Evolutionary conservation across 768 basidiomycete species (phyloP), one percentile per base, ranked within the genome.

Genomic region (Tylopilus vinaceipallidus): DNA sequence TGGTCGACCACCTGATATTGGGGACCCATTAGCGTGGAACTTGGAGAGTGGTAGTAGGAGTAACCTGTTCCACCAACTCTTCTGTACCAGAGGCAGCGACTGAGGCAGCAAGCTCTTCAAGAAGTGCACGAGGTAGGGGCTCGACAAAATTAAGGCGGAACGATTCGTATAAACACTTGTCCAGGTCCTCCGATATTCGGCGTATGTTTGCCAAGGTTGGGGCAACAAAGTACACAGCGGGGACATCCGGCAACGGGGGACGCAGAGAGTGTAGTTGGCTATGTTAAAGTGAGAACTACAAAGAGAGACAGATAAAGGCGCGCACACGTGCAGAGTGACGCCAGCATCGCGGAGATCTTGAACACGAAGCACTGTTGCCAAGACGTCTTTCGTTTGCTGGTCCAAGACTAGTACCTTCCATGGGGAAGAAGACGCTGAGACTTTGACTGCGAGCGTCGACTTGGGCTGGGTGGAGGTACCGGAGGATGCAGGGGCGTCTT

Each of bases 331-430:
- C 50, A 99, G 77, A 9, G 97, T 99, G 35, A 99, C 94, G 27
- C 97, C 97, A 42, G 91, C 90, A 62, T 98, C 95, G 48, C 97
- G 81, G 54, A 99, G 76, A 71, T 98, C 97, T 69, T 98, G 95
- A 7, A 99, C 97, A 46, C 95, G 83, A 56, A 99, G 72, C 17
- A 93, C 88, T 1, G 95, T 98, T 14, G 97, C 97, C 32, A 99
- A 77, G 19, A 98, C 86, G 66, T 98, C 97, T 68, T 98, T 97
- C 20, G 93, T 95, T 59, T 88, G 81, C 62, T 97, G 92, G 68
- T 99, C 97, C 47, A 99, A 75, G 2, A 99, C 86, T 10, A 99
- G 74, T 13, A 98, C 85, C 70, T 99, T 99, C 95, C 97, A 99
- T 5, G 92, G 90, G 0, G 80, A 82, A 12, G 78, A 75, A 23